Evolutionary conservation across 306 rosid species (phyloP).

Genomic region (Calophaca sinica): DNA sequence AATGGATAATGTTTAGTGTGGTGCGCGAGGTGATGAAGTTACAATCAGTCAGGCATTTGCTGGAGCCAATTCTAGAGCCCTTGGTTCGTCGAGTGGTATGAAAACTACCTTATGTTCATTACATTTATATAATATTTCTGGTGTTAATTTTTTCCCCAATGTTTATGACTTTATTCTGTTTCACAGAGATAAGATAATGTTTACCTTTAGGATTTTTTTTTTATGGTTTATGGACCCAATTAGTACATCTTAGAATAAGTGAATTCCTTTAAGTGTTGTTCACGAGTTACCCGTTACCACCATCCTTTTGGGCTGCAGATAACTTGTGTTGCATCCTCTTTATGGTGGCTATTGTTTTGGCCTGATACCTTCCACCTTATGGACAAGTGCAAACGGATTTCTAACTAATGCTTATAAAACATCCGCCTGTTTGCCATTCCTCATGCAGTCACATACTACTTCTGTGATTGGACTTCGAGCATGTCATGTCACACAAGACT

Average conservation of each 20-base stretch:
- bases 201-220: conserved; percentile 32
- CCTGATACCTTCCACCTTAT: conserved; percentile 42
- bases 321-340: conserved; percentile 50
- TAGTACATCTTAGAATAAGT: conserved; percentile 35
- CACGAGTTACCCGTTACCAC: conserved; percentile 31
- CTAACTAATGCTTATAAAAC: conserved; percentile 35
- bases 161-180: conserved; percentile 16
- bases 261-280: conserved; percentile 38
- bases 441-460: conserved; percentile 35
- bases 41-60: conserved; percentile 62
- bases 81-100: conserved; percentile 92
- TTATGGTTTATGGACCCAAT: conserved; percentile 29
- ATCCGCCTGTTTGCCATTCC: not conserved
- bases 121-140: conserved; percentile 15
- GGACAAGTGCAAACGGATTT: conserved; percentile 44
- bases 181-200: conserved; percentile 32
- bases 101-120: not conserved
- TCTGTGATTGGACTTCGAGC: conserved; percentile 24
- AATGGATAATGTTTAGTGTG: conserved; percentile 59
- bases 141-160: not conserved
- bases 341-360: conserved; percentile 52
- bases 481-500: conserved; percentile 12
- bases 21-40: conserved; percentile 74
- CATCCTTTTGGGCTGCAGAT: conserved; percentile 49
- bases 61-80: conserved; percentile 85